phyloP scores from a whole-genome alignment of 768 basidiomycete genomes.

The Multifurca ochricompacta region DNA sequence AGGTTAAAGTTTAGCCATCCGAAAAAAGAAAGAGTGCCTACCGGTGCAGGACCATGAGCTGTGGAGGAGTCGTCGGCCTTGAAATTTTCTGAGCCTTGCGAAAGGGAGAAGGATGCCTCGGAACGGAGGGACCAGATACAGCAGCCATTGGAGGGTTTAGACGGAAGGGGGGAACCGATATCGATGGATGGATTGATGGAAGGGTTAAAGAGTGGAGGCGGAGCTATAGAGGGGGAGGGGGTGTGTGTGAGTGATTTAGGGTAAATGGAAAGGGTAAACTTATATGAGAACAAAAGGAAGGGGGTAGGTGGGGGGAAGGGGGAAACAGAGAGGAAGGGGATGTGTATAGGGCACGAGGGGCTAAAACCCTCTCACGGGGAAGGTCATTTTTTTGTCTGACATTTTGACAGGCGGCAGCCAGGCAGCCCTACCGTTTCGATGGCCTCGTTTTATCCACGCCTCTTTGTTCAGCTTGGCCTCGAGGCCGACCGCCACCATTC shows the following conservation, averaged over 20 bases:
- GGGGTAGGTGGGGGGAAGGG: too few species aligned
- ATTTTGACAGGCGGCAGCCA: constrained; percentile 12
- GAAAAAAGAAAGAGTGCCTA: constrained; percentile 11
- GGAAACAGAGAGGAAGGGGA: neutral
- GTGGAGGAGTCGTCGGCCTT: constrained; percentile 1
- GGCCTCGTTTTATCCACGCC: constrained; percentile 14
- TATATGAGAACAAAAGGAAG: constrained; percentile 11
- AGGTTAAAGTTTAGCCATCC: constrained; percentile 13
- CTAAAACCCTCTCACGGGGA: constrained; percentile 7
- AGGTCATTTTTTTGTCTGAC: constrained; percentile 7
- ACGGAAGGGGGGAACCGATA: constrained; percentile 15
- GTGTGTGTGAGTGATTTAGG: constrained; percentile 9
- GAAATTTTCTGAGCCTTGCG: constrained; percentile 23
- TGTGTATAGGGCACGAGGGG: constrained; percentile 10
- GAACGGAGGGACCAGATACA: constrained; percentile 22
- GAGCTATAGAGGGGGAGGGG: constrained; percentile 18
- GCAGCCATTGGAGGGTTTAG: constrained; percentile 22
- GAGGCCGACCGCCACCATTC: neutral
- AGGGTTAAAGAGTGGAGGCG: constrained; percentile 1
- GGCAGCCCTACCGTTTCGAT: constrained; percentile 6
- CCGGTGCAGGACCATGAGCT: constrained; percentile 14
- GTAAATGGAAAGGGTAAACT: constrained; percentile 5
- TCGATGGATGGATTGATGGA: constrained; percentile 16
- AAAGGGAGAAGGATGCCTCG: constrained; percentile 28
- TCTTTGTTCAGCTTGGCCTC: constrained; percentile 7